These are phyloP conservation scores for Sambucus nigra DNA, from an alignment of 129 eudicot species.

Conservation along the genomic window DNA sequence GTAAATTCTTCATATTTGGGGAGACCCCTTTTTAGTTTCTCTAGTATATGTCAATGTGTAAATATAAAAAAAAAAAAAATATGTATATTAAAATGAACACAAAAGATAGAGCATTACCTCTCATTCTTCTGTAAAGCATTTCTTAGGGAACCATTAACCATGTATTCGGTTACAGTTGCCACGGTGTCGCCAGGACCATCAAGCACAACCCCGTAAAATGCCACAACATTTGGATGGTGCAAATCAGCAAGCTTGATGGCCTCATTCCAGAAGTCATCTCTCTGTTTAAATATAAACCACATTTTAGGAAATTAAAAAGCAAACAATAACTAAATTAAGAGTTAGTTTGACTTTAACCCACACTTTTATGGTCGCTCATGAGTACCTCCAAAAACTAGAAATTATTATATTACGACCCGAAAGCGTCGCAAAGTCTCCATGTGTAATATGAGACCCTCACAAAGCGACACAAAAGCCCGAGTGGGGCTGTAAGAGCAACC, in stretches of 20 bases:
- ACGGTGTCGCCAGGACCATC: constrained; percentile 64
- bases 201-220: constrained; percentile 61
- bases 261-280: constrained; percentile 51
- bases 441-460: too few relatives aligned
- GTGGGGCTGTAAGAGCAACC: too few relatives aligned
- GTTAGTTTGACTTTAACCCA: too few relatives aligned
- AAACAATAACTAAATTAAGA: not conserved
- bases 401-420: too few relatives aligned
- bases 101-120: constrained; percentile 13
- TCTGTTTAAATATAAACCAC: constrained; percentile 1
- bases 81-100: not conserved
- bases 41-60: not conserved
- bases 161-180: constrained; percentile 66
- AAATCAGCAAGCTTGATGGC: constrained; percentile 45
- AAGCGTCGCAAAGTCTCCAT: too few relatives aligned
- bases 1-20: not conserved
- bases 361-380: too few relatives aligned
- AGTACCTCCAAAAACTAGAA: too few relatives aligned
- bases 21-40: too few relatives aligned
- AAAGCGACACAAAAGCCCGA: too few relatives aligned
- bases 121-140: constrained; percentile 45
- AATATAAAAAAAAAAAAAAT: not conserved
- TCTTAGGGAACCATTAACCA: constrained; percentile 69
- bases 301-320: not conserved
- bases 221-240: constrained; percentile 74